These are phyloP conservation scores for Amanita pseudoporphyria DNA, from an alignment of 768 basidiomycete genomes.

Conservation along the genomic window DNA sequence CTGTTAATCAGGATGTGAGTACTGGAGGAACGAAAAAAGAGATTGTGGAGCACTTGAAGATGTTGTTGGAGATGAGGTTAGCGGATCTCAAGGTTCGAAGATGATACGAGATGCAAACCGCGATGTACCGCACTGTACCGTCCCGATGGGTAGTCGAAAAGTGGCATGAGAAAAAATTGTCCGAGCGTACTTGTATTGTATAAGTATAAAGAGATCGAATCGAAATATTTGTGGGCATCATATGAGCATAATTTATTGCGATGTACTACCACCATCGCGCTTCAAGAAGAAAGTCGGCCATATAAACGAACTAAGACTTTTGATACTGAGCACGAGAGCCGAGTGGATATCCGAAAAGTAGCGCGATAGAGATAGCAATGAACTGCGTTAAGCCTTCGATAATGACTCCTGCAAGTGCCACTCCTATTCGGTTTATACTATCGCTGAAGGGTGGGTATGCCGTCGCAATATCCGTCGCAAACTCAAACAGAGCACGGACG, in stretches of 20 bases:
- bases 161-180: too few species aligned
- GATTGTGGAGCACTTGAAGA: constrained; percentile 36
- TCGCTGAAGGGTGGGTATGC: not conserved
- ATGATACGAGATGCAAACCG: not conserved
- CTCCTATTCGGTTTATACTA: not conserved
- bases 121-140: too few species aligned
- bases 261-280: too few species aligned
- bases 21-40: constrained; percentile 37
- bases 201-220: too few species aligned
- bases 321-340: too few species aligned
- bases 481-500: not conserved
- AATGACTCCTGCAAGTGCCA: not conserved
- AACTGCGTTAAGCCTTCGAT: not conserved
- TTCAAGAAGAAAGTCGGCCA: too few species aligned
- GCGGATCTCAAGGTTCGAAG: constrained; percentile 28
- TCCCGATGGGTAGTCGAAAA: too few species aligned
- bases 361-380: not conserved
- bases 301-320: too few species aligned
- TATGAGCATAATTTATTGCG: too few species aligned
- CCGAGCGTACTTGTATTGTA: too few species aligned
- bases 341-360: not conserved
- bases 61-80: constrained; percentile 35
- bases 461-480: not conserved
- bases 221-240: too few species aligned
- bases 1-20: constrained; percentile 32